Percentiles rank a stretch among this genome's conserved stretches.
Evolutionary conservation across 2,329 filamentous ascomycete genomes (phyloP).

Genomic region (Fusarium sp.): DNA sequence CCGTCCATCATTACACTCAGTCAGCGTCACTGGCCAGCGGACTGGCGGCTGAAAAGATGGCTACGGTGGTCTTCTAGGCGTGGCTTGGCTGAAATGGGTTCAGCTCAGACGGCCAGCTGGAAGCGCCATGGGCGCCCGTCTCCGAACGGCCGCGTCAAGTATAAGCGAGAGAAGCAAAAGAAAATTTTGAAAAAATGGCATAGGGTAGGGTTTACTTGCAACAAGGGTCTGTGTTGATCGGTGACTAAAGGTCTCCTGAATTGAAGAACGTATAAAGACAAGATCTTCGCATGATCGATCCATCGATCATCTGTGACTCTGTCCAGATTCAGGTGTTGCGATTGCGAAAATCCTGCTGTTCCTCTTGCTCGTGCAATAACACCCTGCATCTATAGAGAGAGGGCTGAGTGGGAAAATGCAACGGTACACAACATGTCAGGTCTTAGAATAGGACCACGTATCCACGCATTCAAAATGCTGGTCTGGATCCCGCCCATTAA

Average conservation of each 20-base stretch:
- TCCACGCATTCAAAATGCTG: constrained; percentile 9
- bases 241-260: not conserved
- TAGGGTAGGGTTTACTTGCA: not conserved
- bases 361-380: constrained; percentile 5
- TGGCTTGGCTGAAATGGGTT: constrained; percentile 15
- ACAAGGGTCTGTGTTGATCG: not conserved
- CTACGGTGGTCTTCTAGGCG: constrained; percentile 15
- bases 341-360: constrained; percentile 2
- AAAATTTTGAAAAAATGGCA: not conserved
- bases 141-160: constrained; percentile 10
- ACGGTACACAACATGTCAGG: constrained; percentile 2
- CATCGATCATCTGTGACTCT: not conserved
- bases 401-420: constrained; percentile 13
- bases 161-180: constrained; percentile 1
- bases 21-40: constrained; percentile 4
- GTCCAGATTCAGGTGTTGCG: not conserved
- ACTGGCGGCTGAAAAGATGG: constrained; percentile 25
- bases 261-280: not conserved
- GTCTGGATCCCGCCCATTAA: not conserved
- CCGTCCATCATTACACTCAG: constrained; percentile 26
- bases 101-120: constrained; percentile 13
- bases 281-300: not conserved
- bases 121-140: constrained; percentile 22
- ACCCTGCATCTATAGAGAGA: constrained; percentile 9
- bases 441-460: constrained; percentile 5